Evolutionary conservation across 163 green algal species (phyloP).

Genomic region (Volvox carteri): DNA sequence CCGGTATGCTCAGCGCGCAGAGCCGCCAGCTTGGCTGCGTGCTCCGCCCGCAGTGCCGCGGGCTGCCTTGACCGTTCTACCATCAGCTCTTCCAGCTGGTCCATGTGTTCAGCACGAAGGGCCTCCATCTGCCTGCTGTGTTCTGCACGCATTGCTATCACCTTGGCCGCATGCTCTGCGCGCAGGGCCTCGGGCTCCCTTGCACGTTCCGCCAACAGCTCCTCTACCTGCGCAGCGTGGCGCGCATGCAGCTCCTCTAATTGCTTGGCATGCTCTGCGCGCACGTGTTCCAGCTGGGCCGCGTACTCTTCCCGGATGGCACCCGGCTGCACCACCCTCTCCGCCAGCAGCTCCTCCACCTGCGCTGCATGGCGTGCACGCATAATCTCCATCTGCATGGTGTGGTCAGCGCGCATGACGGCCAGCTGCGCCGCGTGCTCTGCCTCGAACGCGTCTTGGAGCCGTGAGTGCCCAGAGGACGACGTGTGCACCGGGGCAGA

Average conservation of each 20-base stretch:
- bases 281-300: neutral
- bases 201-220: neutral
- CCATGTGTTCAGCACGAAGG: neutral
- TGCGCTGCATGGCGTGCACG: neutral
- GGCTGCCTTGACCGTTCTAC: neutral
- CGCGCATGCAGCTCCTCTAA: neutral
- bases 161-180: neutral
- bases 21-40: neutral
- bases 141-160: neutral
- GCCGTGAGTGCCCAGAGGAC: neutral
- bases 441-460: neutral
- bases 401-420: neutral
- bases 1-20: neutral
- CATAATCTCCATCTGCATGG: neutral
- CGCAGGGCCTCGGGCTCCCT: conserved; percentile 1
- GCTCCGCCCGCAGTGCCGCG: conserved; percentile 1
- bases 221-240: conserved; percentile 5
- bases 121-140: conserved; percentile 16
- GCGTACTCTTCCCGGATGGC: conserved; percentile 16
- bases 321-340: conserved; percentile 1
- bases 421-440: conserved; percentile 25
- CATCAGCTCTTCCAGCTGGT: neutral
- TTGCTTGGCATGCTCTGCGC: neutral
- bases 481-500: neutral
- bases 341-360: neutral